Base-by-base conservation (phyloP, 2,329 filamentous ascomycete species). In the Dryadomyces quercus-mongolicae region DNA sequence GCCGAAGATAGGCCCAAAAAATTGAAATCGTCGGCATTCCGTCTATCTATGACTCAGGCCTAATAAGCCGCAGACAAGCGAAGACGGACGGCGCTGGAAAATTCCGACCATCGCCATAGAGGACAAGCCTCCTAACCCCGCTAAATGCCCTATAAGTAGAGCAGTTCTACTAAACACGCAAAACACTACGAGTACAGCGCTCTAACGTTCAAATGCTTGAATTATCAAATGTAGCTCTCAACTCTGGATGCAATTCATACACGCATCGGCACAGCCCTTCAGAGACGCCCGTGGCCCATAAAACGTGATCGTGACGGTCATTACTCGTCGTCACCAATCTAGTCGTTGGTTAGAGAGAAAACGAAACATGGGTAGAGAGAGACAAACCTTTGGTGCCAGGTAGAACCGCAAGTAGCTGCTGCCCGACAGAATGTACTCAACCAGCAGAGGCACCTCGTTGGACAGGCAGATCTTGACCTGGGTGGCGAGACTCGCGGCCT, bases 391-490 rank as follows among this genome's bases (percentile, higher is more conserved):
- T 61, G 93, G 93, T 60, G 93, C 93, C 63, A 98, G 82, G 74
- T 97, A 98, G 81, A 97, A 98, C 66, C 92, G 83, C 71, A 98
- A 73, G 71, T 93, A 93, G 70, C 88, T 93, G 74, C 82, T 89
- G 60, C 87, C 86, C 54, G 78, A 77, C 58, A 96, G 73, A 54
- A 74, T 76, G 71, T 97, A 98, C 76, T 98, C 93, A 47, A 98
- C 93, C 63, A 97, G 77, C 61, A 98, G 82, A 31, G 93, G 93
- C 52, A 98, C 92, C 73, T 98, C 93, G 71, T 90, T 91, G 53
- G 92, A 97, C 62, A 98, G 80, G 73, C 87, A 95, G 63, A 98
- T 84, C 74, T 87, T 93, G 71, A 98, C 94, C 61, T 80, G 78
- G 62, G 71, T 75, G 43, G 91, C 92, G 58, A 98, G 77, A 53